Evolutionary conservation across 2,329 filamentous ascomycete species (phyloP), one percentile per base, ranked within the genome.

Genomic region (Coleophoma crateriformis): DNA sequence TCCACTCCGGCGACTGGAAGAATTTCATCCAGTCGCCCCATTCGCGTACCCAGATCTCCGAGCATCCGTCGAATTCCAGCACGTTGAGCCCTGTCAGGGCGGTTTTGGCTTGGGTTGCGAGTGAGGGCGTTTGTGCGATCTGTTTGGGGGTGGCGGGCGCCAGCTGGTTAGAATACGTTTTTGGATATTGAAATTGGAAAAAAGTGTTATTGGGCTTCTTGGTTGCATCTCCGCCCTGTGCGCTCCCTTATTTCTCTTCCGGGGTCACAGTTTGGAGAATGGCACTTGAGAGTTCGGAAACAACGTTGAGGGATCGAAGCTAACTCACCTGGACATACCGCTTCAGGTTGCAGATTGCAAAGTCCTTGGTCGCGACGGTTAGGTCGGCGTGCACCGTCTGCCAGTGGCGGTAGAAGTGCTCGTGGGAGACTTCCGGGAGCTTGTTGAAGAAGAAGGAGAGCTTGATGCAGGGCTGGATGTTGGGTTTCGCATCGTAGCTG

Each of bases 391-490:
- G 49, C 7, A 51, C 49, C n/a, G 49, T 51, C 13, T 27, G 39
- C 49, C 49, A 51, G 46, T 51, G 46, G 14, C 46, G 33, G 33
- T 43, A 51, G 39, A 51, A 51, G 8, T 27, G 34, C 19, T 51
- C 49, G n/a, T 51, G 41, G 32, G 32, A 32, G 27, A 51, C 38
- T 22, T 27, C 32, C n/a, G 19, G 22, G 13, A 51, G 32, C 40
- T 51, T 51, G 17, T 48, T 51, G 33, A 51, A 51, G 46, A 48
- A 48, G 27, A 51, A 27, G 13, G 49, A 51, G 17, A 51, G 22
- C 34, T 51, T 51, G 46, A 51, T 48, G 41, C 45, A 48, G n/a
- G 49, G 49, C 40, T 51, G 46, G 19, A 27, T 32, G 39, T 51
- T 51, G 12, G 45, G 45, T 33, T 45, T 14, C 7, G 49, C 32